Conservation (phyloP, 2,329 filamentous ascomycete species). For the Trichophyton rubrum region DNA sequence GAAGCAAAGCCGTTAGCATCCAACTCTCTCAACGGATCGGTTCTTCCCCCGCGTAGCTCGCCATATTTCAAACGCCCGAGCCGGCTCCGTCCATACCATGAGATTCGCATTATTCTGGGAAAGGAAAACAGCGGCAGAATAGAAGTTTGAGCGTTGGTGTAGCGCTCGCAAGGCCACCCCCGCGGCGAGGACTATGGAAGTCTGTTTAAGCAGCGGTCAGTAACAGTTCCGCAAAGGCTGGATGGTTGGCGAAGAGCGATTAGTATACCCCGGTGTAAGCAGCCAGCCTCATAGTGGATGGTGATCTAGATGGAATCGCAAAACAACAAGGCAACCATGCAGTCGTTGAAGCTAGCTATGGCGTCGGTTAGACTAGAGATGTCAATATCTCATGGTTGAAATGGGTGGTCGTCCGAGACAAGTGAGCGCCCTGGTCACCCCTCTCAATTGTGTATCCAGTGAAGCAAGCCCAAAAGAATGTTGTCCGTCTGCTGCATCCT, state of each 20-base stretch:
- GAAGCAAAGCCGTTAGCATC: constrained; percentile 4
- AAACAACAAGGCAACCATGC: background rate
- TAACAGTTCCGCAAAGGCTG: background rate
- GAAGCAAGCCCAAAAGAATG: background rate
- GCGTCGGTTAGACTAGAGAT: background rate
- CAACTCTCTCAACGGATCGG: background rate
- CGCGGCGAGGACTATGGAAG: constrained; percentile 71
- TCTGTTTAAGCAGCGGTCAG: constrained; percentile 34
- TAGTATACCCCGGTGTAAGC: constrained; percentile 40
- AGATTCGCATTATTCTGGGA: constrained; percentile 92
- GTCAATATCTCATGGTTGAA: background rate
- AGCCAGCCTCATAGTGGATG: constrained; percentile 36
- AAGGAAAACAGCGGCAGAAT: constrained; percentile 92
- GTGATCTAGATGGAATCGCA: constrained; percentile 5
- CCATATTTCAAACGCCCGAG: background rate
- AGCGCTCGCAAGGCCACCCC: constrained; percentile 81
- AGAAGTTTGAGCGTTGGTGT: constrained; percentile 93
- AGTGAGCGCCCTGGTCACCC: background rate
- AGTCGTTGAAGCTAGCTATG: background rate
- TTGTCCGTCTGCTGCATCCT: background rate
- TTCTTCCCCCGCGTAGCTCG: too few relatives aligned
- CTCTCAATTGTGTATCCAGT: background rate
- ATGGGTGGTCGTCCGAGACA: background rate
- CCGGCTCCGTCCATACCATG: constrained; percentile 49
- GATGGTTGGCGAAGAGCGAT: background rate